Percentiles rank a stretch among this genome's conserved stretches.
These are phyloP conservation scores for Cerrena zonata DNA, from an alignment of 1,284 basidiomycete species.

Conservation along the genomic window DNA sequence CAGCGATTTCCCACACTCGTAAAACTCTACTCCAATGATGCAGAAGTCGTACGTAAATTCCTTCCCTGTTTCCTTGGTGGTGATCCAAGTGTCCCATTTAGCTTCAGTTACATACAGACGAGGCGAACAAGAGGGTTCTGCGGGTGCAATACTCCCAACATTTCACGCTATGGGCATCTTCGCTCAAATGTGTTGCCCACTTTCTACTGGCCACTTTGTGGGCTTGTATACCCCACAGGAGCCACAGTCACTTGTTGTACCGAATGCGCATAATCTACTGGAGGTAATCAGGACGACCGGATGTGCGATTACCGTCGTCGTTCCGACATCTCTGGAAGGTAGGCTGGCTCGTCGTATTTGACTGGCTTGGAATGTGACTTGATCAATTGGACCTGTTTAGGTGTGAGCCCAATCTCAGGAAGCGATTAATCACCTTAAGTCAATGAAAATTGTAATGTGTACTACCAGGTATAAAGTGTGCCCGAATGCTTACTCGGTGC, in stretches of 20 bases:
- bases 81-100: not conserved
- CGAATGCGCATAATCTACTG: slow-evolving; percentile 11
- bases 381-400: slow-evolving; percentile 2
- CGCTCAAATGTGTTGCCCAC: slow-evolving; percentile 10
- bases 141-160: slow-evolving; percentile 13
- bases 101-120: not conserved
- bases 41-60: not conserved
- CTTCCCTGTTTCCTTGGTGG: not conserved
- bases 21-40: slow-evolving; percentile 10
- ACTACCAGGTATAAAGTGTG: no score
- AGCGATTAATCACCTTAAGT: slow-evolving; percentile 9
- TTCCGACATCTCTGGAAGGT: slow-evolving; percentile 15
- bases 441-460: slow-evolving; percentile 4
- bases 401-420: slow-evolving; percentile 14
- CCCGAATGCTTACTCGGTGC: not conserved
- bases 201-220: slow-evolving; percentile 6
- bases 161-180: slow-evolving; percentile 17
- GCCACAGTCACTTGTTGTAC: slow-evolving; percentile 11
- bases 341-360: not conserved
- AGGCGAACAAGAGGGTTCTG: slow-evolving; percentile 7
- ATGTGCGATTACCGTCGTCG: slow-evolving; percentile 1
- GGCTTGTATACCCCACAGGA: slow-evolving; percentile 11
- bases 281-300: slow-evolving; percentile 5
- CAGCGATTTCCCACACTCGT: slow-evolving; percentile 4
- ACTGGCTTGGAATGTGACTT: not conserved